Base-by-base conservation (phyloP, 2,329 filamentous ascomycete species). In the Fusarium oligoseptatum region DNA sequence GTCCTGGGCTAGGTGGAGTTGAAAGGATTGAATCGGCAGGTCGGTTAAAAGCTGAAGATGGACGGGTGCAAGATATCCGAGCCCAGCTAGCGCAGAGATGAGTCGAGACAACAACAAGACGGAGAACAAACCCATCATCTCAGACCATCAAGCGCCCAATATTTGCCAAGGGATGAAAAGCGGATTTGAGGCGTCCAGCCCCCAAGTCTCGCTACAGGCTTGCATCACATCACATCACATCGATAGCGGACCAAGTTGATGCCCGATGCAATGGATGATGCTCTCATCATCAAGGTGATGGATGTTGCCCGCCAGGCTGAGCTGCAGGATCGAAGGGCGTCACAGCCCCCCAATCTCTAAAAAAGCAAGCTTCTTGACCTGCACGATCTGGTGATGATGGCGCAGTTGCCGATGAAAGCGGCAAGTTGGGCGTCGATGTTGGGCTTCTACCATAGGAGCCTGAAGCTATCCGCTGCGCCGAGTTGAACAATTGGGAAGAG, bases 171-270 rank as follows among this genome's bases (percentile, higher is more conserved):
- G 29, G 37, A 48, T 22, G 39, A 10, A 32, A 37, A 43, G 64
- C 45, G 52, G 57, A 37, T 37, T 37, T 27, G n/a, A 60, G 45
- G 36, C 57, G 45, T 32, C 24, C 43, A 48, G 36, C 22, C 24
- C 27, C 22, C 50, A 62, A 69, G 27, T 36, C 50, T 68, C 57
- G 24, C 43, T 67, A 48, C 50, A 55, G 50, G 57, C 64, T 27
- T 58, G 48, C 29, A 64, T 72, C 14, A 17, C 22, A 71, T 62
- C 48, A 43, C 32, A 65, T 72, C 17, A 17, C 24, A 71, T 62
- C 48, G 43, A 29, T 24, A n/a, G n/a, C n/a, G n/a, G n/a, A n/a
- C n/a, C n/a, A n/a, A n/a, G 65, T 74, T 75, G 72, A 66, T 75
- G 72, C 72, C 72, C 48, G 55, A 74, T 72, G 68, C 20, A n/a